Percentiles rank a stretch among this genome's conserved stretches.
Evolutionary conservation across 2,329 filamentous ascomycete species (phyloP).

Genomic region (Xylariaceae sp.): DNA sequence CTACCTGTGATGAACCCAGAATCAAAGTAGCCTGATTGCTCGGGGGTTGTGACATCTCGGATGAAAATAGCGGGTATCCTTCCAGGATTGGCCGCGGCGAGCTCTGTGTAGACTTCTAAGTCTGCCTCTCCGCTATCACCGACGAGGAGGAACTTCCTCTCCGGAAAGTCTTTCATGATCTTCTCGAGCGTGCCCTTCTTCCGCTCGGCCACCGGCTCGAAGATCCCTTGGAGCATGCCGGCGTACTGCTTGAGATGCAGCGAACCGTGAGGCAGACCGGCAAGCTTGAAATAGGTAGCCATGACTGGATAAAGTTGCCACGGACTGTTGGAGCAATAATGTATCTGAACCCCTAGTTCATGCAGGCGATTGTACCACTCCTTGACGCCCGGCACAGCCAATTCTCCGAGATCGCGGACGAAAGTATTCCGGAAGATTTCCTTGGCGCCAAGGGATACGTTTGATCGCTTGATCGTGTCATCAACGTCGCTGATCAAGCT

Average conservation of each 20-base stretch:
- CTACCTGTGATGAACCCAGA: constrained; percentile 44
- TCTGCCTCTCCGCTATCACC: constrained; percentile 97
- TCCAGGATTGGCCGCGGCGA: constrained; percentile 82
- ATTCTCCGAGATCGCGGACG: constrained; percentile 77
- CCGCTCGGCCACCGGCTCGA: constrained; percentile 93
- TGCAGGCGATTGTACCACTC: constrained; percentile 86
- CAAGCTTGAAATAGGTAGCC: constrained; percentile 79
- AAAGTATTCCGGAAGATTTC: constrained; percentile 98
- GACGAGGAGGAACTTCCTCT: constrained; percentile 85
- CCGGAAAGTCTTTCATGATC: constrained; percentile 86
- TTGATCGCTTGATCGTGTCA: constrained; percentile 95
- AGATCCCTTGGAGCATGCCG: constrained; percentile 96
- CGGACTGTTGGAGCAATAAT: constrained; percentile 98
- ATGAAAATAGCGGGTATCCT: constrained; percentile 89
- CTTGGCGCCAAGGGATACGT: constrained; percentile 81
- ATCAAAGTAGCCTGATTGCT: constrained; percentile 77
- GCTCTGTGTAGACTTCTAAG: constrained; percentile 93
- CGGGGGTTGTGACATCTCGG: constrained; percentile 86
- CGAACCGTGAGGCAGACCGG: constrained; percentile 81
- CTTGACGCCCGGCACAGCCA: constrained; percentile 82
- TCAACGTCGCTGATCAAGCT: constrained; percentile 98
- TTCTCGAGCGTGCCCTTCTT: constrained; percentile 88
- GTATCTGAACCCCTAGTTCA: constrained; percentile 80
- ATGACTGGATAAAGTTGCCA: constrained; percentile 96
- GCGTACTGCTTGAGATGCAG: constrained; percentile 96